Evolutionary conservation across 805 yeast genomes (phyloP).

Genomic region (Lachancea waltii): DNA sequence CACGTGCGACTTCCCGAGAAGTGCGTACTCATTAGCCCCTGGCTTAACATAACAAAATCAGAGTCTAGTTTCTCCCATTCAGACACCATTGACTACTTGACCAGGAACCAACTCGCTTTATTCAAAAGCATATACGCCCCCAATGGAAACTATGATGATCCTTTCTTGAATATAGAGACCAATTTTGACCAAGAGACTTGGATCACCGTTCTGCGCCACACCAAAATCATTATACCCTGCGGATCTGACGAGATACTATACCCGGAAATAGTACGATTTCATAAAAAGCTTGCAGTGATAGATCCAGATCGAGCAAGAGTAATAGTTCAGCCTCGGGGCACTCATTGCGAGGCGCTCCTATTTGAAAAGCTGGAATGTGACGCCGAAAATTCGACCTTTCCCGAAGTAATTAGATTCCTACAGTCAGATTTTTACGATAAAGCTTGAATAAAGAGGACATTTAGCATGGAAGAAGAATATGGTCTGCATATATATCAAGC

Average conservation of each 20-base stretch:
- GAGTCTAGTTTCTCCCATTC: slow-evolving; percentile 4
- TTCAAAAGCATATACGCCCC: slow-evolving; percentile 10
- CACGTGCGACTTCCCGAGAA: slow-evolving; percentile 13
- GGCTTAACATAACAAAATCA: slow-evolving; percentile 22
- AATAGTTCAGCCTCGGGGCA: slow-evolving; percentile 4
- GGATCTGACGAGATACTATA: slow-evolving; percentile 22
- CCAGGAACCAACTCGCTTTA: slow-evolving; percentile 10
- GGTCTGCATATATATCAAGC: too few relatives aligned
- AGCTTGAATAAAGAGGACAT: background rate
- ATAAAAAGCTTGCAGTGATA: slow-evolving; percentile 1
- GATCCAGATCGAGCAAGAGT: background rate
- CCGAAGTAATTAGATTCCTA: slow-evolving; percentile 3
- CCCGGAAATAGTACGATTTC: slow-evolving; percentile 13
- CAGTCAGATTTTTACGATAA: background rate
- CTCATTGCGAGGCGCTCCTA: slow-evolving; percentile 5
- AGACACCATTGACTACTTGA: slow-evolving; percentile 13
- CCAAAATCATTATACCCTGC: slow-evolving; percentile 15
- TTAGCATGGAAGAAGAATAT: too few relatives aligned
- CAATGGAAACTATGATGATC: slow-evolving; percentile 8
- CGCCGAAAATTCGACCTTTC: background rate
- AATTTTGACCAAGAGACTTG: slow-evolving; percentile 16
- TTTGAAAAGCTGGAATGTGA: slow-evolving; percentile 3
- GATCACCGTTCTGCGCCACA: slow-evolving; percentile 11
- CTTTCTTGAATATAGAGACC: slow-evolving; percentile 17
- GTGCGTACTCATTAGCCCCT: slow-evolving; percentile 23